Conservation (phyloP, 2,329 filamentous ascomycete species). For the Lachnellula cervina region DNA sequence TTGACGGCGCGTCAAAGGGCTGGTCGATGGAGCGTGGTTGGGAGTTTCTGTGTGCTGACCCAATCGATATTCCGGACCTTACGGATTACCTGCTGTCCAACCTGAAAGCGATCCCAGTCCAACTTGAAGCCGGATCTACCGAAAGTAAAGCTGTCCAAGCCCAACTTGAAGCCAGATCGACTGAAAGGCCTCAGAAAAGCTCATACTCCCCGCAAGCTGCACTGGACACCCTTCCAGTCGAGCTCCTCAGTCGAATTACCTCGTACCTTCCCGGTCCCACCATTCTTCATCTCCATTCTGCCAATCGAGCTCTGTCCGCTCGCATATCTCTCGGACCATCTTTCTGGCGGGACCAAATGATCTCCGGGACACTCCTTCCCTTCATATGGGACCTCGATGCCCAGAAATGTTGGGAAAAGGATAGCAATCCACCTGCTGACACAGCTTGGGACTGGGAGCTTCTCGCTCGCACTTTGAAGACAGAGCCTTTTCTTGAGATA, state of each 20-base stretch:
- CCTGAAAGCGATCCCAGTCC: not conserved
- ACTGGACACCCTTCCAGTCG: constrained; percentile 7
- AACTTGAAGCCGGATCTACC: not conserved
- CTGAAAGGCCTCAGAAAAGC: not conserved
- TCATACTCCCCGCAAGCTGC: not conserved
- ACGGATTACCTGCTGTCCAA: constrained; percentile 9
- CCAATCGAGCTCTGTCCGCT: not conserved
- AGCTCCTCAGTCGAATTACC: constrained; percentile 4
- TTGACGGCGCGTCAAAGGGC: too few species aligned
- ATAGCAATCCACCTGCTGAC: not conserved
- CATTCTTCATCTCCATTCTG: constrained; percentile 1
- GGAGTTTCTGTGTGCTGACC: constrained; percentile 9
- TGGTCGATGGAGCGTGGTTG: constrained; percentile 6
- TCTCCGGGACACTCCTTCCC: constrained; percentile 3
- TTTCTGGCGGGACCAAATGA: constrained; percentile 7
- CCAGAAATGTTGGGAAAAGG: constrained; percentile 1
- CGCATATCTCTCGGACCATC: not conserved
- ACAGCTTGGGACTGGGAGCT: constrained; percentile 1
- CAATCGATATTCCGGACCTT: constrained; percentile 5
- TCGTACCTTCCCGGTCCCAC: constrained; percentile 1
- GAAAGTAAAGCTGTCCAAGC: not conserved
- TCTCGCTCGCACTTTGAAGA: not conserved
- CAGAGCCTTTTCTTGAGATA: constrained; percentile 8
- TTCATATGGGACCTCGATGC: constrained; percentile 9
- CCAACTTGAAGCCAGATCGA: not conserved